Evolutionary conservation across 129 eudicot species (phyloP), one percentile per base, ranked within the genome.

Genomic region (Flaveria trinervia): DNA sequence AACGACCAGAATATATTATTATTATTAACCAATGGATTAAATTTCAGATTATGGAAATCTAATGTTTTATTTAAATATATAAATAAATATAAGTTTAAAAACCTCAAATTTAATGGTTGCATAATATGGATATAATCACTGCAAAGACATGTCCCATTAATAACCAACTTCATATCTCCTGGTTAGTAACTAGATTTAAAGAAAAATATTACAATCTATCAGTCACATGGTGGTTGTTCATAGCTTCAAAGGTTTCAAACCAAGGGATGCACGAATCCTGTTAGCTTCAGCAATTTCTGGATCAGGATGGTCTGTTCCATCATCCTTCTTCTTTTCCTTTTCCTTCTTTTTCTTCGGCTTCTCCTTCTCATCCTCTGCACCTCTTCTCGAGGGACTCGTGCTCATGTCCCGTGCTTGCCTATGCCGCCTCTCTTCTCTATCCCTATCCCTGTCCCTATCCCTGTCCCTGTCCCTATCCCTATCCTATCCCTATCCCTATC

Each of bases 251-350:
- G 97, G 97, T 50, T 88, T 88, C 70, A 93, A 5, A 43, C 98
- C 98, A 46, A 93, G 88, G 2, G 91, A 82, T 6, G 97, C 97
- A 2, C 98, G 85, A 23, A 93, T 59, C 82, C 81, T 90, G 77
- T 90, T 93, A 26, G 90, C 89, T 83, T 80, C 98, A 8, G 98
- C 98, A 82, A 93, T 93, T 84, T 93, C 97, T 7, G 98, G 97
- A 84, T 93, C 93, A 1, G 98, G 98, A 78, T 93, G 98, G 39
- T 93, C 98, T 0, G 96, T 88, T 54, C 98, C 98, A 66, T 93
- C 98, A 52, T 88, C 98, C 46, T 85, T 86, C 87, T 84, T 84
- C 84, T 80, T 84, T 70, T 90, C 84, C 79, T 92, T 89, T 77
- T 93, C 88, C 73, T 93, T 84, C 82, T 89, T 89, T 81, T 89